phyloP scores from a whole-genome alignment of 2,329 filamentous ascomycete genomes.

The Diaporthe sp. region DNA sequence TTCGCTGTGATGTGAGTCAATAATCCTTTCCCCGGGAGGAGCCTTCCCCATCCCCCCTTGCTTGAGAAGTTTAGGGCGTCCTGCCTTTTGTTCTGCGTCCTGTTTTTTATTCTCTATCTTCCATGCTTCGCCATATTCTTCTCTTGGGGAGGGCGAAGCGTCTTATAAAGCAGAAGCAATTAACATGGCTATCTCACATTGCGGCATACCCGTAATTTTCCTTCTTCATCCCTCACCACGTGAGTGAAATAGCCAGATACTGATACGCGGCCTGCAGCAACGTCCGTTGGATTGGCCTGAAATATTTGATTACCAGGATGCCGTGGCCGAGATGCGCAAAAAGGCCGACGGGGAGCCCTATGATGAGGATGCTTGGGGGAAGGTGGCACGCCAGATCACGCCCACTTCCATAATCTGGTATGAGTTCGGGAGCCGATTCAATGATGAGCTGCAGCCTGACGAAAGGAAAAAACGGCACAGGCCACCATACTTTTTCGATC shows the following conservation, averaged over 20 bases:
- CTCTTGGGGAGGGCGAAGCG: neutral
- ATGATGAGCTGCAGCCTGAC: neutral
- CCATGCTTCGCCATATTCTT: neutral
- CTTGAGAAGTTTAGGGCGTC: neutral
- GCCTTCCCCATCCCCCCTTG: neutral
- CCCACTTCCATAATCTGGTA: neutral
- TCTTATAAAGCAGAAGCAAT: neutral
- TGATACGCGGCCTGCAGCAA: neutral
- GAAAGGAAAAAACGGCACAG: neutral
- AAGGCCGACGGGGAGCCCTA: neutral
- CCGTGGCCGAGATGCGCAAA: neutral
- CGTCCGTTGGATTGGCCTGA: neutral
- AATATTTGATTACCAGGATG: neutral
- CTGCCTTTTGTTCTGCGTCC: neutral
- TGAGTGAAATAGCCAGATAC: neutral
- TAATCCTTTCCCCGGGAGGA: neutral
- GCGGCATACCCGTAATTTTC: neutral
- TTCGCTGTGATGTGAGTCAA: too few relatives aligned
- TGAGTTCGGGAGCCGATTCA: neutral
- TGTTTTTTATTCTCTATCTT: neutral
- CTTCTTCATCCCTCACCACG: neutral
- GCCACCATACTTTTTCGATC: slow-evolving; percentile 26
- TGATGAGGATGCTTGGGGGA: neutral
- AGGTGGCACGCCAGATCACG: neutral
- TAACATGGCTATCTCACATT: neutral